Evolutionary conservation across 2,329 filamentous ascomycete species (phyloP), one percentile per base, ranked within the genome.

Genomic region (Neocatenulostroma microsporum): DNA sequence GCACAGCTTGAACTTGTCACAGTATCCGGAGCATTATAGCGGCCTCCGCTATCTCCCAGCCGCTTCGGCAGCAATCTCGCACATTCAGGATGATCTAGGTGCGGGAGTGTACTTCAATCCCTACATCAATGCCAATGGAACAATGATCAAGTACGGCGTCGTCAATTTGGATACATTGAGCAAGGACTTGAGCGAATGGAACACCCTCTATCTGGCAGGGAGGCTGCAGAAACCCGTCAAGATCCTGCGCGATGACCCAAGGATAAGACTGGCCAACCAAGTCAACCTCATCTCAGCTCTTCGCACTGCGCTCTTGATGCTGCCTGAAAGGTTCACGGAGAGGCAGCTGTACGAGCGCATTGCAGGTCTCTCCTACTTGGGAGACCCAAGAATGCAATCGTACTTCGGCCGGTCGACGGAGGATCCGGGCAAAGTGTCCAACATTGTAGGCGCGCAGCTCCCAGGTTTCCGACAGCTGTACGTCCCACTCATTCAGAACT

Each of bases 81-180:
- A 78, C 36, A 79, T 95, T 14, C 89, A 98, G 61, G 85, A 96
- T 54, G 74, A 70, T 46, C 84, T 83, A 67, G 91, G 91, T 27
- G 91, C 91, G 0, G 93, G 91, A 5, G 86, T 95, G 25, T 98
- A 98, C 64, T 98, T 95, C 67, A 94, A 98, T 54, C 88, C 91
- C 0, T 95, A 89, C 58, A 78, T 98, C 32, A 89, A 84, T 2
- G 80, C 96, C 42, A 94, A 96, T 53, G 93, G 91, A 26, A 93
- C 87, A 44, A 72, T 96, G 54, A 91, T 98, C 62, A 98, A 98
- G 64, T 98, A 98, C 54, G 91, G 89, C 14, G 91, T 98, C 15
- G 93, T 95, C 28, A 94, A 93, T 54, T 74, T 96, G 47, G 80
- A 93, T 55, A 95, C 88, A 3, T 69, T 98, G 12, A 88, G 86